Base-by-base conservation (phyloP, 768 basidiomycete species). In the Lactifluus pinguis region DNA sequence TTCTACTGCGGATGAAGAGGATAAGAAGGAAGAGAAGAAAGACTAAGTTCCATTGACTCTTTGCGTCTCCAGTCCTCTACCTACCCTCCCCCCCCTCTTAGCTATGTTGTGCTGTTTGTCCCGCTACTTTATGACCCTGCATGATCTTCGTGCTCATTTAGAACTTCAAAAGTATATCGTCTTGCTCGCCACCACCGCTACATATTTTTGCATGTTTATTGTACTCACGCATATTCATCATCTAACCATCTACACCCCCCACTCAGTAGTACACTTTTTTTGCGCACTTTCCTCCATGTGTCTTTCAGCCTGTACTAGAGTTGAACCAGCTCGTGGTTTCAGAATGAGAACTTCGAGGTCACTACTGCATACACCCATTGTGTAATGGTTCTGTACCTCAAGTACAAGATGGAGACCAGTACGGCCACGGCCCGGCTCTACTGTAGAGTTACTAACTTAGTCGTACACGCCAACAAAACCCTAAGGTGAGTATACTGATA, bases 1-100 rank as follows among this genome's bases (percentile, higher is more conserved):
- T 2, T 57, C 72, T 7, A 50, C 70, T 32, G 67, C 73, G 59
- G 74, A 85, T 57, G 74, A 85, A 68, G 59, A 68, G 62, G 55
- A 70, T 17, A 65, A 59, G 57, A 71, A 78, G 66, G 75, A 87
- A 69, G 86, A 92, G 78, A 91, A 92, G 87, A 92, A 92, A 77
- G 87, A 93, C 69, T 91, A 85, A 80, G 64, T 58, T 55, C 57
- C 36, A 48, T 25, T 11, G 25, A 44, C 29, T 34, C 50, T 55
- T 39, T 62, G 13, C n/a, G 29, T 55, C 57, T 10, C 10, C 38
- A 38, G 38, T 38, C 10, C 50, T 38, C 4, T 42, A 14, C 42
- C 32, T n/a, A 34, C 32, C 36, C n/a, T n/a, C 47, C 25, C 25
- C 44, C 44, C 54, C 17, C 59, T 36, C 52, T 48, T 36, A 15